Evolutionary conservation across 73 alveolate species (phyloP).

Genomic region (Paramecium tetraurelia): DNA sequence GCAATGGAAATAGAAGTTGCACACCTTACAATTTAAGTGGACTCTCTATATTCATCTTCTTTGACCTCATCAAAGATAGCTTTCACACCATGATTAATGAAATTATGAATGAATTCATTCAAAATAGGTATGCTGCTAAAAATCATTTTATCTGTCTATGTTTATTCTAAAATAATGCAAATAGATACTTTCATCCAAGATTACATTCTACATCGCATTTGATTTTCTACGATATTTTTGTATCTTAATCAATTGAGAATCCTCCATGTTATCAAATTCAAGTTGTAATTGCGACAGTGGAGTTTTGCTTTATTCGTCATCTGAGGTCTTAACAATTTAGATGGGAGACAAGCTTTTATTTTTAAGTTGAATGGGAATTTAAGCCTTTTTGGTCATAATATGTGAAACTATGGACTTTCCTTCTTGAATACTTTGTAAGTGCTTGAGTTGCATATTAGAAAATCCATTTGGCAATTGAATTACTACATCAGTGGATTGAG

Average conservation of each 20-base stretch:
- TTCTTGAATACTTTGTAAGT: neutral
- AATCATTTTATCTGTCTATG: neutral
- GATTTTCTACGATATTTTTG: neutral
- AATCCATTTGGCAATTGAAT: neutral
- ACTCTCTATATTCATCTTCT: neutral
- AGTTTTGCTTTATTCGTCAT: neutral
- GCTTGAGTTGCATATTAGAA: neutral
- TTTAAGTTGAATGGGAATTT: neutral
- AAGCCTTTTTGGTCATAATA: neutral
- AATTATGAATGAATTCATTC: neutral
- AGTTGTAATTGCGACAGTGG: neutral
- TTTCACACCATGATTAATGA: neutral
- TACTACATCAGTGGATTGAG: neutral
- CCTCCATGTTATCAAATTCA: neutral
- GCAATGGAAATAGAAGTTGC: neutral
- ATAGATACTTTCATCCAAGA: neutral
- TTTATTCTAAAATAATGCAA: neutral
- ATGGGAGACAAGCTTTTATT: neutral
- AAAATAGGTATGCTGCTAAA: neutral
- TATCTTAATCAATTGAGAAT: neutral
- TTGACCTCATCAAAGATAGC: neutral
- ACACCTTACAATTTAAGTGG: neutral
- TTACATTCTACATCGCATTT: neutral
- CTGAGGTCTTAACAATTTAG: neutral
- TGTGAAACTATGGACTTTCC: constrained; percentile 21